Percentiles rank a stretch among this genome's conserved stretches.
Conservation (phyloP, 2,329 filamentous ascomycete species). For the Chaetomium sp. region DNA sequence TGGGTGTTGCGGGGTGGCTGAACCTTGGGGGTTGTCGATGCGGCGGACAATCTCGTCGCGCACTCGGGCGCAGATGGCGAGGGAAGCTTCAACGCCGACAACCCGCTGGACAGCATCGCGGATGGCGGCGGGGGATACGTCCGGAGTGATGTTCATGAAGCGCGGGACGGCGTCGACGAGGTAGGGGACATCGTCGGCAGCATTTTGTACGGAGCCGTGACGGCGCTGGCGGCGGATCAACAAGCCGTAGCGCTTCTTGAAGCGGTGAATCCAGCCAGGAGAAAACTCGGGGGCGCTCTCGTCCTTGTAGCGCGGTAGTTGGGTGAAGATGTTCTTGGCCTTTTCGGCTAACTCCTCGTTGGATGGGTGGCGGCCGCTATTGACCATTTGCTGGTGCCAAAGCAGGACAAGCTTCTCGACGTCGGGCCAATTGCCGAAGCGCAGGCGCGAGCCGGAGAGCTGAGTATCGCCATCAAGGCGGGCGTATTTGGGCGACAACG, state of each 20-base stretch:
- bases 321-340: conserved; percentile 52
- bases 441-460: conserved; percentile 55
- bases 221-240: conserved; percentile 51
- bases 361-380: conserved; percentile 50
- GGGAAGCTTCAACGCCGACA: conserved; percentile 48
- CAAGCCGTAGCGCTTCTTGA: conserved; percentile 57
- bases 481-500: conserved; percentile 55
- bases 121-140: conserved; percentile 55
- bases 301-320: conserved; percentile 54
- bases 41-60: conserved; percentile 50
- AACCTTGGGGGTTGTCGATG: conserved; percentile 27
- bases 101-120: conserved; percentile 50
- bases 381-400: conserved; percentile 48
- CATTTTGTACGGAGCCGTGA: conserved; percentile 42
- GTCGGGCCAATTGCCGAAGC: conserved; percentile 59
- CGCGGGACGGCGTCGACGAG: conserved; percentile 54
- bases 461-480: conserved; percentile 55
- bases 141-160: conserved; percentile 50
- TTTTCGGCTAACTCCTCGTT: conserved; percentile 59
- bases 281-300: conserved; percentile 56
- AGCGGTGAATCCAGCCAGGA: conserved; percentile 58
- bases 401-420: conserved; percentile 52
- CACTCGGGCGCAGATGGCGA: conserved; percentile 50
- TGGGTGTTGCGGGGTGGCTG: neutral
- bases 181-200: conserved; percentile 52